A percentile compares a stretch with the other conserved stretches of the same genome.
phyloP scores from a whole-genome alignment of 768 basidiomycete genomes.

The Kwoniella shandongensis region DNA sequence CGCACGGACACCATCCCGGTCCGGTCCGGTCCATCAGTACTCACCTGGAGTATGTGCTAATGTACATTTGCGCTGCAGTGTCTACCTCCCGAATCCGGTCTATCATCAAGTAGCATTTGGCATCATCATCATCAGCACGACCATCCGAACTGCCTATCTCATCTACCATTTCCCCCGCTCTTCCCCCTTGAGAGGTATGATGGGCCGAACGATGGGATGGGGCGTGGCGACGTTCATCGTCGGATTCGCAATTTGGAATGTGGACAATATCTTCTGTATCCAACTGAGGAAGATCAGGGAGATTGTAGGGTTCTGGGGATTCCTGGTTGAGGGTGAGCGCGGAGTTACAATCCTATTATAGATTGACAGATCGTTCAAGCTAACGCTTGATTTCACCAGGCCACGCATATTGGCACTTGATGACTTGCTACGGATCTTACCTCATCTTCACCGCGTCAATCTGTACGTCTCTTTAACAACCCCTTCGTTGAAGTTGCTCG shows the following conservation, averaged over 20 bases:
- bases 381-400: slow-evolving; percentile 10
- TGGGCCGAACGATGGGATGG: slow-evolving; percentile 55
- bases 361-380: not conserved
- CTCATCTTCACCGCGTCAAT: slow-evolving; percentile 41
- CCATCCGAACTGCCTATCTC: slow-evolving; percentile 60
- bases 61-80: slow-evolving; percentile 54
- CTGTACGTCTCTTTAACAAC: slow-evolving; percentile 29
- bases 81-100: slow-evolving; percentile 69
- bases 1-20: too few species aligned
- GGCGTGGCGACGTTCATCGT: slow-evolving; percentile 63
- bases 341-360: not conserved
- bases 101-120: slow-evolving; percentile 79
- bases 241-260: slow-evolving; percentile 74
- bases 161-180: slow-evolving; percentile 56
- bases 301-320: slow-evolving; percentile 27
- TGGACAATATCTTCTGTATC: slow-evolving; percentile 75
- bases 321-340: slow-evolving; percentile 43
- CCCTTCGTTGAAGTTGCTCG: too few species aligned
- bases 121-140: slow-evolving; percentile 59
- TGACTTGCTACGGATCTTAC: slow-evolving; percentile 45
- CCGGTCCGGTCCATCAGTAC: too few species aligned
- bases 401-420: slow-evolving; percentile 48
- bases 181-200: slow-evolving; percentile 54
- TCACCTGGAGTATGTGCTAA: too few species aligned
- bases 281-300: slow-evolving; percentile 26